A percentile compares a stretch with the other conserved stretches of the same genome.
Evolutionary conservation across 306 rosid genomes (phyloP).

Genomic region (Citrullus colocynthis): DNA sequence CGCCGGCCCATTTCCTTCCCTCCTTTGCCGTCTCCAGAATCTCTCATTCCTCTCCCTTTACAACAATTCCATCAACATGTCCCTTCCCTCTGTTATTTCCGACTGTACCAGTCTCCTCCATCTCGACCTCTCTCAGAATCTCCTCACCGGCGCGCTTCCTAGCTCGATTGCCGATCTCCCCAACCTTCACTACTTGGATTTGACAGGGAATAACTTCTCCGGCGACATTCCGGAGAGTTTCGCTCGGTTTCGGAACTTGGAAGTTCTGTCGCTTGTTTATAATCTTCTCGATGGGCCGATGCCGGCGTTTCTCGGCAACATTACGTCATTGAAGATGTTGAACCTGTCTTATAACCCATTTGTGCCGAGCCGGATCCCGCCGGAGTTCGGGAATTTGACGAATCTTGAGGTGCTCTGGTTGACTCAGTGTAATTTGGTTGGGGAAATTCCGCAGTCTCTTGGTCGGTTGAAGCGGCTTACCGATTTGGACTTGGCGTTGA

Average conservation of each 20-base stretch:
- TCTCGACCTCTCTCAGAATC: slow-evolving; percentile 78
- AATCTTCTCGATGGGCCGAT: slow-evolving; percentile 63
- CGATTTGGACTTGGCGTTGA: slow-evolving; percentile 61
- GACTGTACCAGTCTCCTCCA: slow-evolving; percentile 37
- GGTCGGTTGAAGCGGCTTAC: slow-evolving; percentile 53
- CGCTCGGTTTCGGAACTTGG: slow-evolving; percentile 47
- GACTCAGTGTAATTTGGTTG: slow-evolving; percentile 65
- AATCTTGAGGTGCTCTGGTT: slow-evolving; percentile 74
- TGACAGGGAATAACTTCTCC: slow-evolving; percentile 69
- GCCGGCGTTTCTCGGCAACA: slow-evolving; percentile 51
- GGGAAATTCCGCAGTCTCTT: slow-evolving; percentile 63
- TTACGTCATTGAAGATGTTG: slow-evolving; percentile 55
- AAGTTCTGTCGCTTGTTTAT: slow-evolving; percentile 75
- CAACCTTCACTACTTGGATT: slow-evolving; percentile 57
- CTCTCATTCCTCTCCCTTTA: slow-evolving; percentile 36
- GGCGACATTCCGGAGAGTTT: slow-evolving; percentile 60
- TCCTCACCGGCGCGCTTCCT: slow-evolving; percentile 64
- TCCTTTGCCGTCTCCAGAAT: slow-evolving; percentile 24
- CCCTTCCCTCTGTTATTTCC: slow-evolving; percentile 45
- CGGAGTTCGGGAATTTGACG: slow-evolving; percentile 64
- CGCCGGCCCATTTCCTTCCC: slow-evolving; percentile 47
- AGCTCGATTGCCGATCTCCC: slow-evolving; percentile 74
- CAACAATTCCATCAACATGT: slow-evolving; percentile 50
- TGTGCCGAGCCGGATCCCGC: slow-evolving; percentile 54
- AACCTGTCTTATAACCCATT: slow-evolving; percentile 73